Percentiles rank a stretch among this genome's conserved stretches.
These are phyloP conservation scores for Pseudogymnoascus pannorum DNA, from an alignment of 2,329 filamentous ascomycete species.

Conservation along the genomic window DNA sequence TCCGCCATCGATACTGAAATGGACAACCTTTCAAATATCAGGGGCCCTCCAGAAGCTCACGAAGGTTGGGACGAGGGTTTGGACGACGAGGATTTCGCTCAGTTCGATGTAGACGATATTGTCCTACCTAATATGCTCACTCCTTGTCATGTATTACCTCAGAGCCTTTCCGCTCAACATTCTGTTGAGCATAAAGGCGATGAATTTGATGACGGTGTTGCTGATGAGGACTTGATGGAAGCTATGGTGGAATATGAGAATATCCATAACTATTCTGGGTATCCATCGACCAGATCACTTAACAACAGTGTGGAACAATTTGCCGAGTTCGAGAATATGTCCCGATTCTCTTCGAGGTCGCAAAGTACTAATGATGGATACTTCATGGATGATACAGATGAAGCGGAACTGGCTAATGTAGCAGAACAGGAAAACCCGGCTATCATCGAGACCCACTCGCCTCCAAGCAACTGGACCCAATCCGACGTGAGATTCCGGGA, in stretches of 20 bases:
- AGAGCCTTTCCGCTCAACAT: background rate
- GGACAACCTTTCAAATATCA: background rate
- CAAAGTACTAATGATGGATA: conserved; percentile 22
- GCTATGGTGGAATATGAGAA: conserved; percentile 12
- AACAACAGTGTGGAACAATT: background rate
- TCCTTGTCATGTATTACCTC: background rate
- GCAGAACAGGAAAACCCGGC: conserved; percentile 7
- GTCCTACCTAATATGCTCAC: background rate
- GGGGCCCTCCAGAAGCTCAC: background rate
- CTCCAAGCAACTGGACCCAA: conserved; percentile 17
- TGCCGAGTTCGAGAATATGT: background rate
- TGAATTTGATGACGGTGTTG: conserved; percentile 1
- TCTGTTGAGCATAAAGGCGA: background rate
- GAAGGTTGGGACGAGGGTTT: background rate
- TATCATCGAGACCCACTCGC: conserved; percentile 18
- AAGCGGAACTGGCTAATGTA: conserved; percentile 22
- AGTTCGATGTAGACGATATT: background rate
- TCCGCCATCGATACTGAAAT: background rate
- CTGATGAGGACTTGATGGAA: conserved; percentile 15
- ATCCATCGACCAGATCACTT: background rate
- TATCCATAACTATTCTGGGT: background rate
- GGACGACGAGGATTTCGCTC: background rate
- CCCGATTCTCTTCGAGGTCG: background rate
- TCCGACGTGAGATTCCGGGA: conserved; percentile 12
- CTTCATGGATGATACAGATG: conserved; percentile 21